Conservation (phyloP, 768 basidiomycete species). For the Podaxis sp. region DNA sequence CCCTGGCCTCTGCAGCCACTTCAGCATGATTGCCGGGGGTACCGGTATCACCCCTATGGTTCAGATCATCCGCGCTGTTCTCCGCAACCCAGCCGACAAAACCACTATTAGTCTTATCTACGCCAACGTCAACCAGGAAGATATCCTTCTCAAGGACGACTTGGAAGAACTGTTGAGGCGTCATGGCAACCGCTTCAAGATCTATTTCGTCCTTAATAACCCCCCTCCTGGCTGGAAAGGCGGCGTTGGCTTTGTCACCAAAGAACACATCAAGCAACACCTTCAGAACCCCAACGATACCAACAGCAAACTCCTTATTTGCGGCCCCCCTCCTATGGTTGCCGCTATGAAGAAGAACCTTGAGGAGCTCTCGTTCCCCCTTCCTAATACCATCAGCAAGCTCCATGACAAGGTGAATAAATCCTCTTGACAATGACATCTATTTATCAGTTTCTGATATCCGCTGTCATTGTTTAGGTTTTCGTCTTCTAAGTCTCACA, state of each 20-base stretch:
- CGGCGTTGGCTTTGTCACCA: constrained; percentile 90
- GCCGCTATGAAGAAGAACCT: constrained; percentile 75
- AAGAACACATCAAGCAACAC: constrained; percentile 83
- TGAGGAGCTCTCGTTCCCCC: constrained; percentile 81
- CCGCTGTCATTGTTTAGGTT: constrained; percentile 27
- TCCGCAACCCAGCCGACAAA: constrained; percentile 83
- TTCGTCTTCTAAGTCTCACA: constrained; percentile 39
- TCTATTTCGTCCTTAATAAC: constrained; percentile 94
- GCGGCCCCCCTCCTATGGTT: constrained; percentile 66
- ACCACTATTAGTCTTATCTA: constrained; percentile 89
- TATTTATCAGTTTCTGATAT: constrained; percentile 7
- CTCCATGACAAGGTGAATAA: constrained; percentile 74
- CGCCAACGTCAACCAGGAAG: constrained; percentile 91
- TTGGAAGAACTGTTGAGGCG: constrained; percentile 73
- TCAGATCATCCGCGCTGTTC: constrained; percentile 92
- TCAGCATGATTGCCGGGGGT: constrained; percentile 98
- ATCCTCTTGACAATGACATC: constrained; percentile 12
- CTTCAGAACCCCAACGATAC: constrained; percentile 61
- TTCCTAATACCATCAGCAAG: constrained; percentile 90
- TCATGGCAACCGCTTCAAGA: constrained; percentile 60
- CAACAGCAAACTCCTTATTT: constrained; percentile 85
- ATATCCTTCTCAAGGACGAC: constrained; percentile 89
- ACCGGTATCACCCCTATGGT: constrained; percentile 99
- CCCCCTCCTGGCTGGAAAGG: constrained; percentile 84
- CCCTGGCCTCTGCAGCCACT: constrained; percentile 65